Evolutionary conservation across 148 eudicot species (phyloP), one percentile per base, ranked within the genome.

Genomic region (Camellia sinensis): DNA sequence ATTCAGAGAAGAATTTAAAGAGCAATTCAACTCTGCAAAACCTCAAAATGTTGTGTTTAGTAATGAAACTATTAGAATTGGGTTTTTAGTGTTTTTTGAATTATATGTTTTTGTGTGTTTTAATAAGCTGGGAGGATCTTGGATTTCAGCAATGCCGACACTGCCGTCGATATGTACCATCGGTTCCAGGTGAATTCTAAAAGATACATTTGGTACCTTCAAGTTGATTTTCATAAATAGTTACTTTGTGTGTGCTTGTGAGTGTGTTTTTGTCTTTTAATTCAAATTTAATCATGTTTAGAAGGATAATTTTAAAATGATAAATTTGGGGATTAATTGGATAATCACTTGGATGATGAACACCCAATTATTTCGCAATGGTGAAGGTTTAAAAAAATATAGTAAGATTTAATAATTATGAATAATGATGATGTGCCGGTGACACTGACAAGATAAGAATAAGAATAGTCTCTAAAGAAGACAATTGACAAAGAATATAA

Each of bases 121-220:
- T 1, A 2, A 72, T 0, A 45, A 81, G 70, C 75, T 87, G 94
- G 93, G 45, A 90, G 89, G 76, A 93, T 96, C 43, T 68, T 92
- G 82, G 99, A 96, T 78, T 91, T 93, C 85, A 96, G 98, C 90
- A 89, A 93, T 89, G 98, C 97, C 5, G 88, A 93, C 77, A 77
- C 78, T 0, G 89, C 99, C 6, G 99, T 96, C 19, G 98, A 96
- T 89, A 98, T 93, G 66, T 96, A 96, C 82, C 99, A 93, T 87
- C 90, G 98, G 37, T 96, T 92, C 62, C 81, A 96, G 98, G 99
- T 96, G 40, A 66, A 2, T 67, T 60, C 56, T 75, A 1, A 10
- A 40, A 73, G 45, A 37, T 41, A 4, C 48, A 40, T 74, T 82
- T 43, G 6, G 68, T 56, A 9, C 40, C 57, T 40, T n/a, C 52